Evolutionary conservation across 2,329 filamentous ascomycete species (phyloP).

Genomic region (Neophaeococcomyces mojaviensis): DNA sequence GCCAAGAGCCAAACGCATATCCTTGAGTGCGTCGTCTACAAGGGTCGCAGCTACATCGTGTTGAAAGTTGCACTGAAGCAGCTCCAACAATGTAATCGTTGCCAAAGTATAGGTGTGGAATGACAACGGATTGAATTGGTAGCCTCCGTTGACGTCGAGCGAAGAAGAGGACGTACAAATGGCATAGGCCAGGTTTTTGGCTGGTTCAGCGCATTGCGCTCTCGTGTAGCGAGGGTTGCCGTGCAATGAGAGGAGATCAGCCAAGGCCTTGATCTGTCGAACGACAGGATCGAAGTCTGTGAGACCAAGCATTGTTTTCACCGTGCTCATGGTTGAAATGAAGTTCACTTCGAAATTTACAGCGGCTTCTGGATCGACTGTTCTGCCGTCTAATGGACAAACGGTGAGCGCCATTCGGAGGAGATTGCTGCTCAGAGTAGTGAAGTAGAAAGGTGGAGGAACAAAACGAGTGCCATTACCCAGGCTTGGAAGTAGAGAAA

Average conservation of each 20-base stretch:
- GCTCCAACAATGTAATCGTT: slow-evolving; percentile 14
- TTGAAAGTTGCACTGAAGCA: slow-evolving; percentile 5
- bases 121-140: slow-evolving; percentile 14
- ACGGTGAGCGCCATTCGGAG: neutral
- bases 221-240: neutral
- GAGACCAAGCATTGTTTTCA: neutral
- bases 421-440: neutral
- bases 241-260: slow-evolving; percentile 4
- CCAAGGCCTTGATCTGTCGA: slow-evolving; percentile 8
- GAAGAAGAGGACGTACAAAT: neutral
- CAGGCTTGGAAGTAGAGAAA: neutral
- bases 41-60: neutral
- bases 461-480: neutral
- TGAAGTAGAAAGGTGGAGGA: neutral
- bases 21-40: neutral
- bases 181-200: neutral
- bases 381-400: neutral
- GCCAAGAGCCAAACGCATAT: neutral
- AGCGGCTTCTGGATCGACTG: neutral
- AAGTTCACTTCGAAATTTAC: neutral
- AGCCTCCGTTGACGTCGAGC: neutral
- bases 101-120: slow-evolving; percentile 12
- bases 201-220: neutral
- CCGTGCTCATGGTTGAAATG: neutral
- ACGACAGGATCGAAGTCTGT: slow-evolving; percentile 3